These are phyloP conservation scores for Trypanosoma congolense DNA, from an alignment of 208 protist species.

Conservation along the genomic window DNA sequence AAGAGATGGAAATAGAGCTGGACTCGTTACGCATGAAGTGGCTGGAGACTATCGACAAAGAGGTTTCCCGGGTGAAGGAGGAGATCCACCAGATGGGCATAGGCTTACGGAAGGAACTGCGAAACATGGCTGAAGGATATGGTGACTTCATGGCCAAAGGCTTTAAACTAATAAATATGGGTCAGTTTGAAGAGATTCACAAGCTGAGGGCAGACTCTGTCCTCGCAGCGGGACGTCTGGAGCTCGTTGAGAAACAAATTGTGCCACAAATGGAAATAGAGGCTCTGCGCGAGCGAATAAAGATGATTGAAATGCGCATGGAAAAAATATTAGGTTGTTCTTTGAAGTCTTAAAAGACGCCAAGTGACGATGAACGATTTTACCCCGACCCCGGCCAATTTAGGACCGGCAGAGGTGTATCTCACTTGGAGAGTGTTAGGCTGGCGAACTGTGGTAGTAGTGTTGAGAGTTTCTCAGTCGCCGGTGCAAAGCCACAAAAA, in stretches of 20 bases:
- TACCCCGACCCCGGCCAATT: background rate
- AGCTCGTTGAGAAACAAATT: slow-evolving; percentile 24
- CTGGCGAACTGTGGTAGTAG: too few relatives aligned
- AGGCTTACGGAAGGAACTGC: slow-evolving; percentile 26
- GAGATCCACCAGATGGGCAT: slow-evolving; percentile 41
- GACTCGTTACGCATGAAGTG: slow-evolving; percentile 45
- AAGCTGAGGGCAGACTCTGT: slow-evolving; percentile 20
- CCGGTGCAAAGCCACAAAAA: too few relatives aligned
- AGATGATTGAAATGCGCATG: slow-evolving; percentile 4
- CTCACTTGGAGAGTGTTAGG: too few relatives aligned
- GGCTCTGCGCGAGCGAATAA: slow-evolving; percentile 24
- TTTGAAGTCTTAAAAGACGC: background rate
- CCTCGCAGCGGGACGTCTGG: slow-evolving; percentile 30
- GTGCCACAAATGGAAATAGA: slow-evolving; percentile 26
- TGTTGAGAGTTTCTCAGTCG: too few relatives aligned
- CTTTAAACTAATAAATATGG: slow-evolving; percentile 22
- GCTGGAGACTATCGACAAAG: slow-evolving; percentile 23
- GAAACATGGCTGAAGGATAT: slow-evolving; percentile 34
- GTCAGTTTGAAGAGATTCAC: slow-evolving; percentile 27
- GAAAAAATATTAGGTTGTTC: background rate
- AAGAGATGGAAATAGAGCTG: slow-evolving; percentile 42
- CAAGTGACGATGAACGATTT: background rate
- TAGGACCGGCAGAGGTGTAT: too few relatives aligned
- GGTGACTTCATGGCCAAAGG: slow-evolving; percentile 33
- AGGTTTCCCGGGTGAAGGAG: slow-evolving; percentile 34